Percentiles rank a stretch among this genome's conserved stretches.
Conservation (phyloP, 169 alveolate species). For the Cryptosporidium viatorum region DNA sequence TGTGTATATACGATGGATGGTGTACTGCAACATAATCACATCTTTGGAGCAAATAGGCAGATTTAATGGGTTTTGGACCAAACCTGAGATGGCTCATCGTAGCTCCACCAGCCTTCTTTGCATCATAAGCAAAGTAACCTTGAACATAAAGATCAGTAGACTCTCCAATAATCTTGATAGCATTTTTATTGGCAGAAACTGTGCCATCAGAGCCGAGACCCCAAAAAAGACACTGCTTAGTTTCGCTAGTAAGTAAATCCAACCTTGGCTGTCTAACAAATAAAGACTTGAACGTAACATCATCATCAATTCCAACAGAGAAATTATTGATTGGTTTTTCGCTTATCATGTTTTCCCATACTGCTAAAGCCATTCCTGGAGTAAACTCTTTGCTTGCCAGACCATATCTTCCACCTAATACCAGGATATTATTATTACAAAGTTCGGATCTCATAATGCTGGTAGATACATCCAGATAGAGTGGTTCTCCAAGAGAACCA, state of each 20-base stretch:
- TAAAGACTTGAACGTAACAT: conserved; percentile 77
- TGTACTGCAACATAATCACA: conserved; percentile 81
- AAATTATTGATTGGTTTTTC: conserved; percentile 77
- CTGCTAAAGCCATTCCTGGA: conserved; percentile 80
- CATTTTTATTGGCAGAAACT: conserved; percentile 82
- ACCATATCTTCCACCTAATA: conserved; percentile 80
- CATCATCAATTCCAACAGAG: conserved; percentile 82
- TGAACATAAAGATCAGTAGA: conserved; percentile 79
- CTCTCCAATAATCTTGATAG: conserved; percentile 81
- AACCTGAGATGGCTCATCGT: conserved; percentile 80
- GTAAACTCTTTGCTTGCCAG: conserved; percentile 81
- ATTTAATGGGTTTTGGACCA: conserved; percentile 80
- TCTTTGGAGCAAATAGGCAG: conserved; percentile 76
- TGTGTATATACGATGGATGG: conserved; percentile 76
- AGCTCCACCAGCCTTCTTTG: conserved; percentile 82
- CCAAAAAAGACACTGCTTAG: conserved; percentile 81
- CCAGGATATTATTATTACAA: background rate
- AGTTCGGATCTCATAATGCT: conserved; percentile 27
- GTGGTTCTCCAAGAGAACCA: conserved; percentile 81
- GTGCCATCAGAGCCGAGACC: conserved; percentile 82
- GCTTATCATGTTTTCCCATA: conserved; percentile 77
- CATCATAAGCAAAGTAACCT: conserved; percentile 82
- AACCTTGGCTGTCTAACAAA: conserved; percentile 69
- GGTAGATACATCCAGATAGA: conserved; percentile 78
- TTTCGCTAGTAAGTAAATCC: conserved; percentile 73